Conservation (phyloP, 2,329 filamentous ascomycete species). For the Ophiosphaerella herpotricha region DNA sequence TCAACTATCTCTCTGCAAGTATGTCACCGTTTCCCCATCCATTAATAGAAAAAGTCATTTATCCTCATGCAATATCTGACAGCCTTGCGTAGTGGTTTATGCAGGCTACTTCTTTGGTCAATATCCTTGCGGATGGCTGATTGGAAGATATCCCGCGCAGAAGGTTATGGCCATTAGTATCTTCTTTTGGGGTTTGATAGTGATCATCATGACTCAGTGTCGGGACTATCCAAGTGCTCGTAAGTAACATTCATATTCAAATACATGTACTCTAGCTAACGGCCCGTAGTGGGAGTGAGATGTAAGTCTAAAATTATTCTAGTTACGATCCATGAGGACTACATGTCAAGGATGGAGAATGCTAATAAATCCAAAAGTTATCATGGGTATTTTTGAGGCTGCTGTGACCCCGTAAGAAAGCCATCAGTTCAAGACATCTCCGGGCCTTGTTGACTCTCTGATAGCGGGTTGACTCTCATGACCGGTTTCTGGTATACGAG, state of each 20-base stretch:
- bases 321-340: conserved; percentile 12
- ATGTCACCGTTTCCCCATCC: too few relatives aligned
- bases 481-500: conserved; percentile 46
- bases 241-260: too few relatives aligned
- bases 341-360: too few relatives aligned
- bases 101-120: conserved; percentile 50
- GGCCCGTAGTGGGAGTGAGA: too few relatives aligned
- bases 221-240: neutral
- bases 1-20: conserved; percentile 45
- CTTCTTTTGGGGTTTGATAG: conserved; percentile 42
- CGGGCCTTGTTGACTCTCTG: conserved; percentile 12
- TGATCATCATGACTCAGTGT: conserved; percentile 40
- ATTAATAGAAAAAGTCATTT: too few relatives aligned
- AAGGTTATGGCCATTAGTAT: conserved; percentile 40
- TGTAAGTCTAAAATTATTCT: too few relatives aligned
- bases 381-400: conserved; percentile 44
- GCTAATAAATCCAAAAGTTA: conserved; percentile 5
- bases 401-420: conserved; percentile 32
- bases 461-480: conserved; percentile 29
- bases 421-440: neutral
- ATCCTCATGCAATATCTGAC: too few relatives aligned
- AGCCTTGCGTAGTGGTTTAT: conserved; percentile 32
- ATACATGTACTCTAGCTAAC: too few relatives aligned
- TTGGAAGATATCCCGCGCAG: conserved; percentile 46
- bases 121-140: conserved; percentile 49